phyloP scores from a whole-genome alignment of 73 alveolate species.

The Paramecium sexaurelia region DNA sequence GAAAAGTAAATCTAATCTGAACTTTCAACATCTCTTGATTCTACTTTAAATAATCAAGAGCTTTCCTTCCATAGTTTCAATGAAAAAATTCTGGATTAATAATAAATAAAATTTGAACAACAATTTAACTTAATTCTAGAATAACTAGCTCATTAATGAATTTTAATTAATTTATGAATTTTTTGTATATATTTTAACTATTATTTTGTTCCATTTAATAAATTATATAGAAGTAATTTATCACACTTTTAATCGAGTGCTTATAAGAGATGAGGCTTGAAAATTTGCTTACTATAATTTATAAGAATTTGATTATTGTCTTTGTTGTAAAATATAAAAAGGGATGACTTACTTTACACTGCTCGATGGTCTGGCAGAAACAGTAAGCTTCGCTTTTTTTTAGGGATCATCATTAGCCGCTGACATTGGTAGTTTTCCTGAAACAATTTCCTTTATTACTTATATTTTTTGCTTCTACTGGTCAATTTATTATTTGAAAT shows the following conservation, averaged over 20 bases:
- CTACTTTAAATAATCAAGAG: background rate
- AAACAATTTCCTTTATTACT: background rate
- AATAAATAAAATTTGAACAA: background rate
- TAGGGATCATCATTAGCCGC: background rate
- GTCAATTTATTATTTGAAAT: background rate
- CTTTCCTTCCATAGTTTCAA: background rate
- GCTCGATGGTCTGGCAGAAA: background rate
- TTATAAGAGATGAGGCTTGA: background rate
- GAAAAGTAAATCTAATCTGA: background rate
- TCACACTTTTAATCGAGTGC: background rate
- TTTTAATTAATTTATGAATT: too few species aligned
- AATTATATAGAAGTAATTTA: background rate
- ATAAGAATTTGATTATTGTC: background rate
- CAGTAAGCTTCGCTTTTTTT: background rate
- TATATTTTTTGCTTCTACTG: background rate
- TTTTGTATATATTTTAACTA: background rate
- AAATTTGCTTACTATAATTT: background rate
- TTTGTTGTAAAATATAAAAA: background rate
- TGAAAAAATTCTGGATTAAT: background rate
- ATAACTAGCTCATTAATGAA: background rate
- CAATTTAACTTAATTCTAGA: background rate
- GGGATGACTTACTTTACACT: background rate
- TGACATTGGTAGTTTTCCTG: background rate
- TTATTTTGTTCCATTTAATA: background rate
- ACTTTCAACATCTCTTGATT: background rate